Percentiles rank a stretch among this genome's conserved stretches.
Evolutionary conservation across 306 rosid species (phyloP).

Genomic region (Adenanthera pavonina): DNA sequence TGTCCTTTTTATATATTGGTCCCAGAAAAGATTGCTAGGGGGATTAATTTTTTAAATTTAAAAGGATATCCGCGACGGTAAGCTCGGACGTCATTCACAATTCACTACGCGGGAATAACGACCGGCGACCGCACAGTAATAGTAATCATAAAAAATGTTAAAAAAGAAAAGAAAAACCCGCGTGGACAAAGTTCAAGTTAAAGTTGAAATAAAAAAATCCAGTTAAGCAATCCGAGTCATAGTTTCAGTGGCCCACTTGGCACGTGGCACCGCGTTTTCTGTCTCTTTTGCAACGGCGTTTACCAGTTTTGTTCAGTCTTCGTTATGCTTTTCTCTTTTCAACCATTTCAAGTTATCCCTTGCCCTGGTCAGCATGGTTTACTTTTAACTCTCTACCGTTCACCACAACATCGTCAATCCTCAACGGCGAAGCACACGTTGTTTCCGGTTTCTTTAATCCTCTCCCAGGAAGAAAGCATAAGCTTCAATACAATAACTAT

Average conservation of each 20-base stretch:
- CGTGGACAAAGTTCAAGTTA: too few species aligned
- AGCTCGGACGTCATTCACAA: not conserved
- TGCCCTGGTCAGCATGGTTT: not conserved
- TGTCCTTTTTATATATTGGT: too few species aligned
- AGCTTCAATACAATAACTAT: not conserved
- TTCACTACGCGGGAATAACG: not conserved
- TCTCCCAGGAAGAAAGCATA: not conserved
- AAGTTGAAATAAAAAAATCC: not conserved
- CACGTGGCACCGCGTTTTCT: constrained; percentile 78
- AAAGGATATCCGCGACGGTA: not conserved
- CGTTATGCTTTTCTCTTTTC: not conserved
- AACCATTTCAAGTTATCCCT: constrained; percentile 7
- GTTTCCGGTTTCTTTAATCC: not conserved
- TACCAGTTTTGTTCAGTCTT: constrained; percentile 51
- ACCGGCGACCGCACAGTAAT: not conserved
- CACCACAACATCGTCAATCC: not conserved
- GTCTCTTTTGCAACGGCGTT: constrained; percentile 59
- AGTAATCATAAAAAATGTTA: not conserved
- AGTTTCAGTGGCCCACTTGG: constrained; percentile 40
- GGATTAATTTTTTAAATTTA: not conserved
- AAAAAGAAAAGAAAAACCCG: not conserved
- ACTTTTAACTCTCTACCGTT: not conserved
- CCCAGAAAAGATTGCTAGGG: too few species aligned
- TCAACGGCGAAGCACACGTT: not conserved
- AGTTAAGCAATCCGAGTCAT: constrained; percentile 22